These are phyloP conservation scores for Hanseniaspora clermontiae DNA, from an alignment of 805 yeast genomes.

Conservation along the genomic window DNA sequence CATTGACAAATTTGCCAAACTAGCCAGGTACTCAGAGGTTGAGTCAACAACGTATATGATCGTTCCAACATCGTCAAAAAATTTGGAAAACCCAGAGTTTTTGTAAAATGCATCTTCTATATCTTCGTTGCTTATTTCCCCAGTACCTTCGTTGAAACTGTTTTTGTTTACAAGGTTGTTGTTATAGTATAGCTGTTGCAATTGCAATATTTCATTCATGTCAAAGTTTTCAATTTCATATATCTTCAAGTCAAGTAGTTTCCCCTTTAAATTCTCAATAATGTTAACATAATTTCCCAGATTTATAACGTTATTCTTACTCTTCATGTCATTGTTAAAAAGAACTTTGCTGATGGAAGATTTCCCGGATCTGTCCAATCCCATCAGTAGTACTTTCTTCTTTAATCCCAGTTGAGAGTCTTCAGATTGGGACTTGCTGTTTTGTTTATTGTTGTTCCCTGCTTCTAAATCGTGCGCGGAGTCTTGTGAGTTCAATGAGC, in stretches of 20 bases:
- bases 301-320: conserved; percentile 22
- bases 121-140: background rate
- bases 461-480: conserved; percentile 13
- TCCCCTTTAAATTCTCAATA: conserved; percentile 8
- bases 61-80: conserved; percentile 76
- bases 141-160: background rate
- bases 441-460: background rate
- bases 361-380: conserved; percentile 78
- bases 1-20: conserved; percentile 75
- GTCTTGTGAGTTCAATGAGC: conserved; percentile 7
- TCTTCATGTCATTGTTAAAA: conserved; percentile 90
- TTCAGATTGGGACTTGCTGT: background rate
- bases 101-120: conserved; percentile 8
- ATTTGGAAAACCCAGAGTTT: conserved; percentile 27
- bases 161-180: background rate
- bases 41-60: conserved; percentile 88
- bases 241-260: conserved; percentile 4
- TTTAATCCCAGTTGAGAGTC: conserved; percentile 34
- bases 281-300: conserved; percentile 7
- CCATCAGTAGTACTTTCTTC: conserved; percentile 82
- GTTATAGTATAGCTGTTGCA: conserved; percentile 9
- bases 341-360: conserved; percentile 92
- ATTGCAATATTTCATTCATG: conserved; percentile 11
- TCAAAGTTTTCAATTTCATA: conserved; percentile 12
- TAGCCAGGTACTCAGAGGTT: conserved; percentile 88